Percentiles rank a stretch among this genome's conserved stretches.
Evolutionary conservation across 2,329 filamentous ascomycete species (phyloP).

Genomic region (Epicoccum nigrum): DNA sequence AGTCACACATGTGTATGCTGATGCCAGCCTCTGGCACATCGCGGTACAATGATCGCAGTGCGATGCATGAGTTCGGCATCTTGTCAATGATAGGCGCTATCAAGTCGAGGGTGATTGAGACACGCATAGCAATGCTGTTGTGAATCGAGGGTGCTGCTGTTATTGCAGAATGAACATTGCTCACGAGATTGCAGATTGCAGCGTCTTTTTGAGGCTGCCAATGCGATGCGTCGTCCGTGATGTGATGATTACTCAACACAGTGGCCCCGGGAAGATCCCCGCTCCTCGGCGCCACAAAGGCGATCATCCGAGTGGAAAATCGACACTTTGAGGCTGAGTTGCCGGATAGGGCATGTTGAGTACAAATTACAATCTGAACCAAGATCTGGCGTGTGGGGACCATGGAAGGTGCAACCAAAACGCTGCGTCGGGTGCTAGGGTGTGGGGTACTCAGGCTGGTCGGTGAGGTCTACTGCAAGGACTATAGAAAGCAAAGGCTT

Average conservation of each 20-base stretch:
- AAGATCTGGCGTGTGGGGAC: constrained; percentile 7
- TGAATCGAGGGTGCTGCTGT: no score
- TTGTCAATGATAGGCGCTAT: no score
- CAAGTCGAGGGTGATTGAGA: no score
- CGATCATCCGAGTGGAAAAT: constrained; percentile 35
- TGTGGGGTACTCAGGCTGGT: neutral
- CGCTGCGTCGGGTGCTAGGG: neutral
- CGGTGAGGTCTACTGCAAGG: neutral
- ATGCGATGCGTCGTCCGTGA: neutral
- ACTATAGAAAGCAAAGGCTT: neutral
- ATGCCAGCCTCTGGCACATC: no score
- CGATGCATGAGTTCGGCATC: no score
- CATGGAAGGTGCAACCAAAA: constrained; percentile 5
- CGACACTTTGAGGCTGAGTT: constrained; percentile 23
- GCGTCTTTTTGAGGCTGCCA: no score
- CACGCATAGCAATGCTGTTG: no score
- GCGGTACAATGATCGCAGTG: no score
- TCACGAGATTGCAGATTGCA: neutral
- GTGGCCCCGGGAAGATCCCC: constrained; percentile 8
- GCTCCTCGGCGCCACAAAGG: constrained; percentile 22
- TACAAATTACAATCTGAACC: constrained; percentile 4
- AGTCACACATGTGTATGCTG: no score
- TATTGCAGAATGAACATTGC: no score
- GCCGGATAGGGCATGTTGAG: constrained; percentile 29
- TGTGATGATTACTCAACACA: neutral